Evolutionary conservation across 164 flowering plant species (phyloP), one percentile per base, ranked within the genome.

Genomic region (Santalum album): DNA sequence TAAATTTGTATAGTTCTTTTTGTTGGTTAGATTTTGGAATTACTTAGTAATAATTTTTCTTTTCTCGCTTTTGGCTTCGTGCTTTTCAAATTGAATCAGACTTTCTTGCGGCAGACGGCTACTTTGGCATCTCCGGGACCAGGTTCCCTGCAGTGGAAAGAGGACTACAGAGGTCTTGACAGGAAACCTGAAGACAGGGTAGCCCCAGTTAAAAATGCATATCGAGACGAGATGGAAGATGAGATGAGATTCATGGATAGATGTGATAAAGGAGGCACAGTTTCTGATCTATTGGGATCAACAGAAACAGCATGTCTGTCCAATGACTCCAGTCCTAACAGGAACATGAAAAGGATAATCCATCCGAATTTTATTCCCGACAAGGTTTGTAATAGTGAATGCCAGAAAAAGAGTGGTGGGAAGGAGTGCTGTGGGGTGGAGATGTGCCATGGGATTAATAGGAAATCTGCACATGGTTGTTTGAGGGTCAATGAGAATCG

Each of bases 71-170:
- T 4, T 29, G 34, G 34, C 34, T 29, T 29, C 34, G 9, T 29
- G 34, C 34, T 29, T 29, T 29, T 29, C 34, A 29, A n/a, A 52
- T 44, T 46, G 11, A 23, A 19, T 15, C 36, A 78, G 82, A 77
- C 87, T 26, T 81, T 78, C 66, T 53, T 79, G 69, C 77, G 78
- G 45, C 78, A 72, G 62, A 76, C 68, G 72, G 72, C 65, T 23
- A 69, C 73, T 23, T 55, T 81, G 39, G 77, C 59, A 20, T 73
- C 82, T 23, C 40, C 69, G 50, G 26, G 55, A 25, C 24, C 43
- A 19, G 51, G 44, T 69, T 46, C 70, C 22, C 27, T 46, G 17
- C 49, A 54, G 56, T 36, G 40, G 54, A 68, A 62, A 39, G 57
- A 27, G 4, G 63, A 44, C 38, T 51, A 35, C 44, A 57, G 21